Percentiles rank a stretch among this genome's conserved stretches.
phyloP scores from a whole-genome alignment of 306 rosid genomes.

The Gastrolobium villosum region DNA sequence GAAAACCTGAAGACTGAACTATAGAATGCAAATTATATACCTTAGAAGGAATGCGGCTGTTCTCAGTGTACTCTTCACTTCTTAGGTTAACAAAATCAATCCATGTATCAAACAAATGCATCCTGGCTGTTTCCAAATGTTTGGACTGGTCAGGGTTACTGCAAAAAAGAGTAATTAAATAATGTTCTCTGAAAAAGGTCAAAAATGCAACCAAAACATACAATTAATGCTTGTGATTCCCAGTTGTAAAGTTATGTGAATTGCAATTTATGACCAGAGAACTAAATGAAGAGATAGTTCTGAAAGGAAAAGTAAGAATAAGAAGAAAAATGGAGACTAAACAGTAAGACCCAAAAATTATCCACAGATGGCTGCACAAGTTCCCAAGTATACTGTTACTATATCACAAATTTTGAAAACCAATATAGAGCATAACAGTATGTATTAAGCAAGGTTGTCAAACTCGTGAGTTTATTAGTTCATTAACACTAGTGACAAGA shows the following conservation, averaged over 20 bases:
- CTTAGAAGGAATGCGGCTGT: conserved; percentile 93
- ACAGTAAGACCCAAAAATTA: not conserved
- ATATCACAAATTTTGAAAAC: not conserved
- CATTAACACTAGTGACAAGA: not conserved
- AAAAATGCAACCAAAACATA: conserved; percentile 6
- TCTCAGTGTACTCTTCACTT: conserved; percentile 87
- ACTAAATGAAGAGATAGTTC: conserved; percentile 4
- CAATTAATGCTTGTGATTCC: not conserved
- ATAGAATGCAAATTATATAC: conserved; percentile 43
- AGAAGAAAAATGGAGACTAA: not conserved
- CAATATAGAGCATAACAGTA: not conserved
- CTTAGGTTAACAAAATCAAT: conserved; percentile 94
- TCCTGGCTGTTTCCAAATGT: conserved; percentile 97
- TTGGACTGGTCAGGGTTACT: conserved; percentile 98
- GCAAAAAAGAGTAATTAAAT: conserved; percentile 45
- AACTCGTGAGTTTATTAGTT: not conserved
- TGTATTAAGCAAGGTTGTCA: not conserved
- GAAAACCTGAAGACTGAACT: not conserved
- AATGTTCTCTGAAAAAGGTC: not conserved
- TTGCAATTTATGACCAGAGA: not conserved
- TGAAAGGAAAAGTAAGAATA: not conserved
- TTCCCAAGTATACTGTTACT: not conserved
- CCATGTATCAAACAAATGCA: conserved; percentile 87
- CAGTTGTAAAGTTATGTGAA: conserved; percentile 5
- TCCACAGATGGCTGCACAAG: not conserved